A percentile compares a stretch with the other conserved stretches of the same genome.
These are phyloP conservation scores for Aurantiochytrium sp. DNA, from an alignment of 108 stramenopile species.

Conservation along the genomic window DNA sequence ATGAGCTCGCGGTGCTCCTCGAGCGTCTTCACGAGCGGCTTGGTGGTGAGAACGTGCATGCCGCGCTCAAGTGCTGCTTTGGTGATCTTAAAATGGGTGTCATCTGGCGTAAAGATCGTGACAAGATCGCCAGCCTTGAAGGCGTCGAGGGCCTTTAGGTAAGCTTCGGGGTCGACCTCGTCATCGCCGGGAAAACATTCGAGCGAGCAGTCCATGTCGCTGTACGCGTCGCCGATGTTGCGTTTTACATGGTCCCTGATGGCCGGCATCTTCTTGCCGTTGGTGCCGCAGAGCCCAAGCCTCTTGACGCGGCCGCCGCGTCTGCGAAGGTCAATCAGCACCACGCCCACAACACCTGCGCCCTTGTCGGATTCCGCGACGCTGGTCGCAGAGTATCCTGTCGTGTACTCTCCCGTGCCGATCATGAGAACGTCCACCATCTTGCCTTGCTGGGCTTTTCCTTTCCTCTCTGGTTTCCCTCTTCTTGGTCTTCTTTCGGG, in stretches of 20 bases:
- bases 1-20: slow-evolving; percentile 69
- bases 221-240: slow-evolving; percentile 80
- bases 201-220: slow-evolving; percentile 73
- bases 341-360: slow-evolving; percentile 96
- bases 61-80: slow-evolving; percentile 73
- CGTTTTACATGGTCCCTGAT: slow-evolving; percentile 87
- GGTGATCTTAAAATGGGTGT: slow-evolving; percentile 95
- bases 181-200: slow-evolving; percentile 86
- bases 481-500: neutral
- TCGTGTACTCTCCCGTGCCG: slow-evolving; percentile 78
- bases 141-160: slow-evolving; percentile 55
- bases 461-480: neutral
- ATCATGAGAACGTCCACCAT: slow-evolving; percentile 10
- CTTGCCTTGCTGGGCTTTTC: neutral
- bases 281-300: slow-evolving; percentile 89
- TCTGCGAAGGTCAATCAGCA: slow-evolving; percentile 88
- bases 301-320: slow-evolving; percentile 66
- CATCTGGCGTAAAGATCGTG: slow-evolving; percentile 97
- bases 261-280: slow-evolving; percentile 91
- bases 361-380: slow-evolving; percentile 75
- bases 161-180: slow-evolving; percentile 70
- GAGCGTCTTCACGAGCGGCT: slow-evolving; percentile 92
- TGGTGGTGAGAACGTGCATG: slow-evolving; percentile 96
- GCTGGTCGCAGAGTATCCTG: slow-evolving; percentile 64
- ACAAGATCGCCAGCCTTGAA: slow-evolving; percentile 79